phyloP scores from a whole-genome alignment of 2,329 filamentous ascomycete species.

The Cyanodermella asteris region DNA sequence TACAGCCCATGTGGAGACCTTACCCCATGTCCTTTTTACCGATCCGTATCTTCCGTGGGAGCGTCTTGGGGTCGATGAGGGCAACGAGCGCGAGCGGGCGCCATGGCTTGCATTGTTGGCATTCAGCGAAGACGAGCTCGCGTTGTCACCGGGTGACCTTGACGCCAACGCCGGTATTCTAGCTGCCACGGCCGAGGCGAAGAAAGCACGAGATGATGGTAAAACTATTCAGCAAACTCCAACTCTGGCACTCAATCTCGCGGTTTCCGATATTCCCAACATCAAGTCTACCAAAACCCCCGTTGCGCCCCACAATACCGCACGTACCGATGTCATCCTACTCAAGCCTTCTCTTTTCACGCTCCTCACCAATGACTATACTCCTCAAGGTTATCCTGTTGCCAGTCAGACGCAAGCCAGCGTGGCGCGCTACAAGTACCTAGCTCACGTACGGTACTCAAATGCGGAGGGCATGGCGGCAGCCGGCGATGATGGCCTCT shows the following conservation, averaged over 20 bases:
- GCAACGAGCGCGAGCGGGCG: conserved; percentile 9
- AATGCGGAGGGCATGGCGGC: conserved; percentile 18
- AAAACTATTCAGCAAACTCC: too few species aligned
- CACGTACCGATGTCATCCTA: background rate
- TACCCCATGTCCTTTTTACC: conserved; percentile 25
- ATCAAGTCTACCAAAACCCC: background rate
- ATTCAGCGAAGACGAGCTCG: conserved; percentile 19
- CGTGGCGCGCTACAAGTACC: too few species aligned
- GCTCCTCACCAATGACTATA: conserved; percentile 2
- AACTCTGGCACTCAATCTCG: conserved; percentile 9
- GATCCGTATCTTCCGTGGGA: conserved; percentile 26
- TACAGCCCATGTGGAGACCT: too few species aligned
- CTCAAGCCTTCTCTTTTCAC: background rate
- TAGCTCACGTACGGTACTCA: conserved; percentile 21
- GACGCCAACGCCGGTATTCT: too few species aligned
- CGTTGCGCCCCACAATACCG: background rate
- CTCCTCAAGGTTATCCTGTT: too few species aligned
- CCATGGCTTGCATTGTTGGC: conserved; percentile 22
- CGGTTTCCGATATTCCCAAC: conserved; percentile 8
- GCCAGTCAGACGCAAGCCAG: too few species aligned
- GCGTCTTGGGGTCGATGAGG: conserved; percentile 9
- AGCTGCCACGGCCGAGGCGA: conserved; percentile 4
- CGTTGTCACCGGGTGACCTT: too few species aligned
- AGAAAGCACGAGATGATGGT: conserved; percentile 7
- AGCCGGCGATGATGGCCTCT: conserved; percentile 15